phyloP scores from a whole-genome alignment of 1,284 basidiomycete species.

The Megacollybia platyphylla region DNA sequence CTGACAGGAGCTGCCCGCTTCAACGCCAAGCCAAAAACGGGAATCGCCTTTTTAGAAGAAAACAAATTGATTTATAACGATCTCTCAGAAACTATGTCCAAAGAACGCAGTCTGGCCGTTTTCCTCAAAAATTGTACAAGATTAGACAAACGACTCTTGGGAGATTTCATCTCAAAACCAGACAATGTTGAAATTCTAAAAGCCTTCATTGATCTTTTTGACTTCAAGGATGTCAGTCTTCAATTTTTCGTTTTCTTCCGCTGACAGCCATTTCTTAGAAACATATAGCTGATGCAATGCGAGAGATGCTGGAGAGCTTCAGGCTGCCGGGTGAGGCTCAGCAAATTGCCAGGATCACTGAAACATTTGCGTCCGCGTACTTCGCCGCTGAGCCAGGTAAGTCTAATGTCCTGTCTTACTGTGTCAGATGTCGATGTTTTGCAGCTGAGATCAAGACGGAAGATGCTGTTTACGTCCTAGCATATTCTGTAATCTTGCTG shows the following conservation, averaged over 20 bases:
- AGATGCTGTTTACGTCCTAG: conserved; percentile 90
- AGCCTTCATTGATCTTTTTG: conserved; percentile 85
- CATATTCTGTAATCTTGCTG: conserved; percentile 88
- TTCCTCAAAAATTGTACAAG: conserved; percentile 83
- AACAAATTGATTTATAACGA: conserved; percentile 74
- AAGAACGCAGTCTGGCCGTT: conserved; percentile 54
- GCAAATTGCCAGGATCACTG: conserved; percentile 98
- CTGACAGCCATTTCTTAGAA: neutral
- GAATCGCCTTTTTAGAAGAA: conserved; percentile 84
- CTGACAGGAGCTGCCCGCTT: conserved; percentile 80
- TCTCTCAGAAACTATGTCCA: conserved; percentile 41
- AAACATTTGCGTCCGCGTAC: conserved; percentile 94
- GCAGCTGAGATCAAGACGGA: conserved; percentile 4
- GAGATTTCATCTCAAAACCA: conserved; percentile 90
- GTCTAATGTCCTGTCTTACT: conserved; percentile 77
- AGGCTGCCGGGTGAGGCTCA: conserved; percentile 91
- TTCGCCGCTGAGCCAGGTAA: conserved; percentile 73
- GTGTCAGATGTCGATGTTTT: conserved; percentile 11
- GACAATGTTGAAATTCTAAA: conserved; percentile 90
- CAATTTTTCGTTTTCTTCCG: neutral
- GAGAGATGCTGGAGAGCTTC: conserved; percentile 85
- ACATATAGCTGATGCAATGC: conserved; percentile 78
- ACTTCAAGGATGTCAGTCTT: conserved; percentile 72
- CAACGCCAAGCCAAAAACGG: conserved; percentile 92
- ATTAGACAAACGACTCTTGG: conserved; percentile 88